Evolutionary conservation across 2,329 filamentous ascomycete genomes (phyloP), one percentile per base, ranked within the genome.

Genomic region (Zarea fungicola): DNA sequence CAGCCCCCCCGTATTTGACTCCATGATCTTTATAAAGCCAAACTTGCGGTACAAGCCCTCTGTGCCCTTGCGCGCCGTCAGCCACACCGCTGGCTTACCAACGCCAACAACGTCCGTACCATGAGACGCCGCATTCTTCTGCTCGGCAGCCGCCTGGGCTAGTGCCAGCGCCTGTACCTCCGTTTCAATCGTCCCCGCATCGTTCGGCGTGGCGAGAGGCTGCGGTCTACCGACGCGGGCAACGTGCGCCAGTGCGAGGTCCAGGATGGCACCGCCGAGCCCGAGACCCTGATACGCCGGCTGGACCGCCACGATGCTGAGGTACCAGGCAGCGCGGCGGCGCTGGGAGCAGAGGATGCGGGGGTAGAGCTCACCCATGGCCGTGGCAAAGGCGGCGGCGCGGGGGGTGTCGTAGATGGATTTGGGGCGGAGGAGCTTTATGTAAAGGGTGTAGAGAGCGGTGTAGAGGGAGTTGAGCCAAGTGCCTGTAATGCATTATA

Each of bases 1-100:
- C 54, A 70, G 41, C 49, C 65, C 61, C 1, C 64, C 66, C 19
- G 67, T 59, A 42, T 69, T 69, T 11, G 59, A 60, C 46, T 64
- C 61, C 9, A 56, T 65, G 19, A 67, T 64, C 51, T 65, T 59
- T 9, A 54, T 51, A 46, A 68, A 69, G 0, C 66, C 67, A 42
- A 62, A 58, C 29, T 60, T 58, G 25, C 51, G 46, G 29, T 69
- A 70, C 43, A 60, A 68, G 1, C 42, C 50, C 43, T 68, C 65
- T 4, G 64, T 55, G 2, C 59, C 63, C 34, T 42, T 52, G 41
- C 67, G 45, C 10, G 62, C 64, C 32, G 66, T 56, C 16, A 70
- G 55, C 61, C 61, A 70, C 25, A 62, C 57, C 18, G 59, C 57
- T 36, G 32, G 43, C 4, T 16, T 22, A 7, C 43, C 31, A 9